phyloP scores from a whole-genome alignment of 2,329 filamentous ascomycete species.

The Xylariales sp. region DNA sequence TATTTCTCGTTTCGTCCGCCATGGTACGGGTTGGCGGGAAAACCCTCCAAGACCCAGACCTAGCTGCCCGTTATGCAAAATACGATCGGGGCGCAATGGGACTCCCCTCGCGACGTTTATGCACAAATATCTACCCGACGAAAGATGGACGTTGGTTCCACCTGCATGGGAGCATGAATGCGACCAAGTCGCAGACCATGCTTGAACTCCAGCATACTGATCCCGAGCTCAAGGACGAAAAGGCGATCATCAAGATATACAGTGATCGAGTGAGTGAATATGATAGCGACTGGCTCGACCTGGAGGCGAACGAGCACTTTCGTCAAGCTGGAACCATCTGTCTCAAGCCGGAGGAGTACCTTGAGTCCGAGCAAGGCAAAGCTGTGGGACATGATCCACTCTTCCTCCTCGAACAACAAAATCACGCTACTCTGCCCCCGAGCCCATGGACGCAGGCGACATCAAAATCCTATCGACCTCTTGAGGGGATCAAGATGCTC shows the following conservation, averaged over 20 bases:
- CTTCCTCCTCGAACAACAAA: conserved; percentile 15
- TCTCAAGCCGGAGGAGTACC: conserved; percentile 28
- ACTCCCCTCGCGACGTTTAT: conserved; percentile 25
- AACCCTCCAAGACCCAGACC: conserved; percentile 15
- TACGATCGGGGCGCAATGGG: conserved; percentile 21
- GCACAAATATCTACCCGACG: conserved; percentile 28
- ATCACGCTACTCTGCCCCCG: conserved; percentile 17
- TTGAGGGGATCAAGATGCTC: conserved; percentile 64
- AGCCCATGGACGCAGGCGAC: conserved; percentile 20
- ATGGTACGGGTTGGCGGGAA: conserved; percentile 20
- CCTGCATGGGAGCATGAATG: conserved; percentile 28
- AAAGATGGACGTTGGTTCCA: conserved; percentile 31
- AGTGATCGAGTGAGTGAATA: conserved; percentile 18
- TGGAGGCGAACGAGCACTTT: conserved; percentile 28
- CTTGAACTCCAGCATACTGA: conserved; percentile 23
- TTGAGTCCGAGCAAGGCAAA: conserved; percentile 13
- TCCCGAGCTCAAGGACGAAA: conserved; percentile 21
- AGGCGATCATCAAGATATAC: conserved; percentile 22
- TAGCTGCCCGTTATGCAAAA: conserved; percentile 17
- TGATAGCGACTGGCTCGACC: conserved; percentile 25
- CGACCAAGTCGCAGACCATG: conserved; percentile 26
- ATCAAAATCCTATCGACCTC: conserved; percentile 14
- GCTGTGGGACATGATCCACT: conserved; percentile 19
- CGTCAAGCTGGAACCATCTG: conserved; percentile 28
- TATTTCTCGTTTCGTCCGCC: conserved; percentile 26